A percentile compares a stretch with the other conserved stretches of the same genome.
phyloP scores from a whole-genome alignment of 1,139 yeast species.

The Pichia inconspicua region DNA sequence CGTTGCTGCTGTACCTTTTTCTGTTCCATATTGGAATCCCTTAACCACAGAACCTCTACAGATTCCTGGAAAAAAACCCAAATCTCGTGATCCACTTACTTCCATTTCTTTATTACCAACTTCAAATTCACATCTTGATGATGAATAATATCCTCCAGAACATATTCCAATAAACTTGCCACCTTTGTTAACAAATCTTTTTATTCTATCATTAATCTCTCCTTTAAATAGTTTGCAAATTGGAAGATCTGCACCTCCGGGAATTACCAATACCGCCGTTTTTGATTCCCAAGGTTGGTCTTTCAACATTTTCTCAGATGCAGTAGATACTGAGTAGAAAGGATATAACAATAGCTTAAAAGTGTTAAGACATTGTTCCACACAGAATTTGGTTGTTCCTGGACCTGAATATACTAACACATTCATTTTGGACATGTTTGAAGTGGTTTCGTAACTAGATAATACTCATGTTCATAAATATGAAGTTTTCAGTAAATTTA shows the following conservation, averaged over 20 bases:
- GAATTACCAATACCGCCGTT: constrained; percentile 74
- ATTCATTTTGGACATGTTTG: constrained; percentile 42
- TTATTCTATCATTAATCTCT: constrained; percentile 51
- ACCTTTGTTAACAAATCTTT: constrained; percentile 63
- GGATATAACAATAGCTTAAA: constrained; percentile 74
- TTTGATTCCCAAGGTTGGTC: constrained; percentile 86
- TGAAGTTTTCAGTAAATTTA: too few relatives aligned
- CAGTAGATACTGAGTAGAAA: constrained; percentile 74
- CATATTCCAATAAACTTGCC: constrained; percentile 84
- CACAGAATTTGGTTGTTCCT: constrained; percentile 83
- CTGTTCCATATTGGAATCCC: constrained; percentile 75
- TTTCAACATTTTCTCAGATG: constrained; percentile 52
- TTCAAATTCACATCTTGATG: constrained; percentile 76
- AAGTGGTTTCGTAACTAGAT: background rate
- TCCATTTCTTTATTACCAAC: constrained; percentile 62
- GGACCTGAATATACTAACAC: constrained; percentile 72
- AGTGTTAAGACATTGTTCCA: constrained; percentile 73
- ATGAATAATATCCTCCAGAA: constrained; percentile 91
- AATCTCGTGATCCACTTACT: constrained; percentile 77
- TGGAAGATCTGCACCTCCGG: constrained; percentile 96
- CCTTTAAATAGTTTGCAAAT: constrained; percentile 64
- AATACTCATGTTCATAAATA: too few relatives aligned
- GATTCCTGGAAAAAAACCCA: constrained; percentile 72
- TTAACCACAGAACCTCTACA: constrained; percentile 74
- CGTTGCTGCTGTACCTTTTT: constrained; percentile 64